Evolutionary conservation across 768 basidiomycete species (phyloP), one percentile per base, ranked within the genome.

Genomic region (Amanita exitialis): DNA sequence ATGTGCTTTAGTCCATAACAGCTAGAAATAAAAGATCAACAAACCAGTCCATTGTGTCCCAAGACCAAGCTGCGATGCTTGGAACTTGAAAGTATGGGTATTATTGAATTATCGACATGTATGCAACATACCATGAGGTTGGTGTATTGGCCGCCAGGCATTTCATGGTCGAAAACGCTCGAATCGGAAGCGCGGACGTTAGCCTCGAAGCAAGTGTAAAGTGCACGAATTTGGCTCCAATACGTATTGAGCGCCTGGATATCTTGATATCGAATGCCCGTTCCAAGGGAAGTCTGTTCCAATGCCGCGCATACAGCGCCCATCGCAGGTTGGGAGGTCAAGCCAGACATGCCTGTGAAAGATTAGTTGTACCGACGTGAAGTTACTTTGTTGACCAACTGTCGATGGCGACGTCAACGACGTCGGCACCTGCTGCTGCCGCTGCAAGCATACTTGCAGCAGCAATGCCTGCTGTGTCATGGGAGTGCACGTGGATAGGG

Each of bases 321-420:
- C 96, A 99, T 99, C 4, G 96, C 90, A 16, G 96, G 94, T 63
- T 99, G 96, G 16, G 96, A 98, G 46, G 96, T 99, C 57, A 95
- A 73, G 53, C 96, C 96, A 51, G 95, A 98, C 87, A 99, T 95
- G 71, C 90, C 92, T 95, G 61, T 23, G 39, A 47, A 48, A 18
- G 27, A 55, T 64, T 27, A 66, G 49, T 28, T 21, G 28, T 12
- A 20, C 41, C 15, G 18, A 36, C 25, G 46, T 20, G 49, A 41
- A 30, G 50, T 18, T 25, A 15, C 42, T 15, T n/a, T 25, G 30
- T 37, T 49, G 37, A 66, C 90, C 64, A 57, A 92, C 93, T 95
- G 69, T 99, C 96, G 62, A 99, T 98, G 37, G 96, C 96, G 49
- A 98, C 92, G 60, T 99, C 96, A 43, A 99, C 84, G 12, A 99